Evolutionary conservation across 805 yeast genomes (phyloP).

Genomic region (Hanseniaspora lindneri): DNA sequence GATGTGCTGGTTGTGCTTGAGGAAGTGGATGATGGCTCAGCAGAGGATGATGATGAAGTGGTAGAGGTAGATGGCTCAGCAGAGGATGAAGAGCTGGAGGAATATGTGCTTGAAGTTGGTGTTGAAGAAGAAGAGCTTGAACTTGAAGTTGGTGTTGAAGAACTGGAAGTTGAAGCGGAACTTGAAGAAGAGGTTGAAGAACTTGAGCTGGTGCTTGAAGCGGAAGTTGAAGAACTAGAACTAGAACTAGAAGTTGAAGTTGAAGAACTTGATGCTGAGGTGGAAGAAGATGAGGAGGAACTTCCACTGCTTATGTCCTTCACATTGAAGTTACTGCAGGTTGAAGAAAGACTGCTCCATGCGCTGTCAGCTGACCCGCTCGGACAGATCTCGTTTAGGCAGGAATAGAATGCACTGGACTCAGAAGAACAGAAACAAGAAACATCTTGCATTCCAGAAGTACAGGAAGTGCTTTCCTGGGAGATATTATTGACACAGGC

Average conservation of each 20-base stretch:
- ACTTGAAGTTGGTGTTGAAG: constrained; percentile 21
- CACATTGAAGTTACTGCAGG: constrained; percentile 38
- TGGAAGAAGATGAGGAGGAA: constrained; percentile 27
- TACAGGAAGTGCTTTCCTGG: constrained; percentile 41
- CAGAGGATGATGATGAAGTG: constrained; percentile 19
- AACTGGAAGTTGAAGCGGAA: constrained; percentile 18
- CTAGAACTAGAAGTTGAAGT: constrained; percentile 24
- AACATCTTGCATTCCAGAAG: constrained; percentile 45
- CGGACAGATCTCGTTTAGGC: constrained; percentile 64
- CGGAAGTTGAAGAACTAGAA: constrained; percentile 23
- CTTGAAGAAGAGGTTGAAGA: too few species aligned
- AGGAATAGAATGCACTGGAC: constrained; percentile 40
- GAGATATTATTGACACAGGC: constrained; percentile 74
- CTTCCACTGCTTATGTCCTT: constrained; percentile 26
- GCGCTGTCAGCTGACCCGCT: constrained; percentile 49
- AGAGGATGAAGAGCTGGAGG: constrained; percentile 22
- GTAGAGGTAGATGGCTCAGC: constrained; percentile 19
- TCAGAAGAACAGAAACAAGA: constrained; percentile 57
- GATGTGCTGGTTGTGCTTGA: constrained; percentile 29
- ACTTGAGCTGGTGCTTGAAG: constrained; percentile 25
- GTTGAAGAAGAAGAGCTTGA: constrained; percentile 24
- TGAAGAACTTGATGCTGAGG: constrained; percentile 19
- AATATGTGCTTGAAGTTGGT: constrained; percentile 22
- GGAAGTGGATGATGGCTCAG: constrained; percentile 18
- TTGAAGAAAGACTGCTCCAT: constrained; percentile 40